Conservation (phyloP, 2,329 filamentous ascomycete genomes). For the Aureobasidium zeae region DNA sequence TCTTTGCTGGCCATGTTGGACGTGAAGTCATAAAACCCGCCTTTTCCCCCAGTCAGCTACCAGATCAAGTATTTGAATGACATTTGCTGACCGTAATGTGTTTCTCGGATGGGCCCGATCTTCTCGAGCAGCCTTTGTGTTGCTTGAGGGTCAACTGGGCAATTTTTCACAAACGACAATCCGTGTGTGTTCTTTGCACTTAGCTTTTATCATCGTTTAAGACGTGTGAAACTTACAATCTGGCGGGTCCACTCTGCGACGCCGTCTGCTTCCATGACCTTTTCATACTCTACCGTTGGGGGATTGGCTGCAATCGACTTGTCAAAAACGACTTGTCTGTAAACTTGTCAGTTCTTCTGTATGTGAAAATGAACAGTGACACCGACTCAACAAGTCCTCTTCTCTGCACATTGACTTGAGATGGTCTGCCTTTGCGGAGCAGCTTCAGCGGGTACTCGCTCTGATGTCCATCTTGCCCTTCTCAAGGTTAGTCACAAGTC, state of each 20-base stretch:
- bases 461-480: slow-evolving; percentile 18
- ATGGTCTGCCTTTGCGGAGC: slow-evolving; percentile 14
- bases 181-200: slow-evolving; percentile 51
- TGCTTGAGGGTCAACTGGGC: slow-evolving; percentile 58
- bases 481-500: neutral
- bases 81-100: slow-evolving; percentile 68
- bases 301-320: neutral
- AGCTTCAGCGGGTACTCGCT: slow-evolving; percentile 17
- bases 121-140: slow-evolving; percentile 68
- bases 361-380: neutral
- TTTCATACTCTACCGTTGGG: slow-evolving; percentile 11
- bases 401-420: slow-evolving; percentile 7
- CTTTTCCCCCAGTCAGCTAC: slow-evolving; percentile 25
- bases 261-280: slow-evolving; percentile 9
- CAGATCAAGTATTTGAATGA: neutral
- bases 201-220: neutral
- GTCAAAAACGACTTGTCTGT: slow-evolving; percentile 11
- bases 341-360: slow-evolving; percentile 1
- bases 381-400: slow-evolving; percentile 16
- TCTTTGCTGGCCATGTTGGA: slow-evolving; percentile 58
- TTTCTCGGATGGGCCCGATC: slow-evolving; percentile 79
- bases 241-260: slow-evolving; percentile 15
- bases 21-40: slow-evolving; percentile 76
- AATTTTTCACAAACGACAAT: slow-evolving; percentile 66
- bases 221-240: neutral